phyloP scores from a whole-genome alignment of 1,139 yeast genomes.

The Scheffersomyces titani region DNA sequence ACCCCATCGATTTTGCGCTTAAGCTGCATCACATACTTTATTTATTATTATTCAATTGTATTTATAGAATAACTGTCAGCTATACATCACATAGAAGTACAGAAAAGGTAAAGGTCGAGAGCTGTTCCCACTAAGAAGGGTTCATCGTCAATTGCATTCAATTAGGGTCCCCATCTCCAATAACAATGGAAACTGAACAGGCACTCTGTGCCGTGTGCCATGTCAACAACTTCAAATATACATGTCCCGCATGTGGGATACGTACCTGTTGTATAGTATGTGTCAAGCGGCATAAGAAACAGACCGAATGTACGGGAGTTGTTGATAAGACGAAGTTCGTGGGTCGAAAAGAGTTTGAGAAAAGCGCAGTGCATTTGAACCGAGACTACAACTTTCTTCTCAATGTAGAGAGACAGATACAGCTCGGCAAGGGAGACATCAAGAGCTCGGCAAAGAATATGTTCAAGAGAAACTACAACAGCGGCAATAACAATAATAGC shows the following conservation, averaged over 20 bases:
- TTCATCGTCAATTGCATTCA: not conserved
- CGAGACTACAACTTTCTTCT: conserved; percentile 82
- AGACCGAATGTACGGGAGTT: conserved; percentile 65
- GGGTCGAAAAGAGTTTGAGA: conserved; percentile 39
- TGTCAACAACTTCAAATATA: conserved; percentile 54
- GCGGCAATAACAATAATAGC: conserved; percentile 13
- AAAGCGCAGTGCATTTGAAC: conserved; percentile 51
- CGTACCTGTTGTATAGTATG: conserved; percentile 74
- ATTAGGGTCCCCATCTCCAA: not conserved
- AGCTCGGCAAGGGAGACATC: conserved; percentile 54
- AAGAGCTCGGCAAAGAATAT: conserved; percentile 34
- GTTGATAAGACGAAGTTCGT: conserved; percentile 65
- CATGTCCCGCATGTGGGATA: conserved; percentile 79
- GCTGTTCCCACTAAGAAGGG: not conserved
- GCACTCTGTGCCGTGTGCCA: conserved; percentile 54
- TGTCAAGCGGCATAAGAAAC: conserved; percentile 67
- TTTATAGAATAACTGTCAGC: not conserved
- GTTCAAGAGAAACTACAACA: conserved; percentile 29
- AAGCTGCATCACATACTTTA: not conserved
- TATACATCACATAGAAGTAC: not conserved
- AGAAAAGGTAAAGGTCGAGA: not conserved
- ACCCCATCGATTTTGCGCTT: not conserved
- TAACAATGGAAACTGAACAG: conserved; percentile 5
- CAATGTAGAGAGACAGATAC: conserved; percentile 57
- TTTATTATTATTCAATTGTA: not conserved